Conservation (phyloP, 352 stramenopile species). For the Elongisporangium anandrum region DNA sequence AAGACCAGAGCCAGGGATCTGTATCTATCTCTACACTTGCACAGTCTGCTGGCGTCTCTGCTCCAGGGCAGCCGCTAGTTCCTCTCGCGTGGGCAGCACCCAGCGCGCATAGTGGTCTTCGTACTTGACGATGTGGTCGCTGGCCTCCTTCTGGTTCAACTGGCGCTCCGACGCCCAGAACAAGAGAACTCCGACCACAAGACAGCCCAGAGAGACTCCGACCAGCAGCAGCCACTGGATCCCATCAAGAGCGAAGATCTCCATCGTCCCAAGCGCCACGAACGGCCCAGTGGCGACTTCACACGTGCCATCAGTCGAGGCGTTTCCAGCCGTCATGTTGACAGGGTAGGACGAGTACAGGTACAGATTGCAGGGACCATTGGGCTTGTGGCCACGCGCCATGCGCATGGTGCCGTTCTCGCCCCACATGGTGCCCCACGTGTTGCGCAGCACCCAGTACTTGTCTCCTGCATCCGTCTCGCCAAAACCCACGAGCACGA, state of each 20-base stretch:
- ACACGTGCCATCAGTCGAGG: slow-evolving; percentile 23
- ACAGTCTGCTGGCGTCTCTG: slow-evolving; percentile 12
- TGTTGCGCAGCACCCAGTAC: slow-evolving; percentile 90
- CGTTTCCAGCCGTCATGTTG: slow-evolving; percentile 30
- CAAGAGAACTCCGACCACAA: slow-evolving; percentile 33
- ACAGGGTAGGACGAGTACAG: slow-evolving; percentile 69
- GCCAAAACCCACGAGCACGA: slow-evolving; percentile 84
- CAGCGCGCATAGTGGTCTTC: slow-evolving; percentile 56
- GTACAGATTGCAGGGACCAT: slow-evolving; percentile 75
- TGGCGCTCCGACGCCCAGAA: slow-evolving; percentile 40
- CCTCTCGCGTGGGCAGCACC: slow-evolving; percentile 61
- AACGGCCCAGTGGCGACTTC: slow-evolving; percentile 20
- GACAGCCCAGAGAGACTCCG: slow-evolving; percentile 22
- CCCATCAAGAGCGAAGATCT: slow-evolving; percentile 33
- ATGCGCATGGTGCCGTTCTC: slow-evolving; percentile 83
- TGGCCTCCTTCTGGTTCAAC: slow-evolving; percentile 37
- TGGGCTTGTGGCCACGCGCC: slow-evolving; percentile 25
- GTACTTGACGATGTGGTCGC: slow-evolving; percentile 15
- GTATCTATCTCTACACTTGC: background rate
- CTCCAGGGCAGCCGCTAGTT: slow-evolving; percentile 38
- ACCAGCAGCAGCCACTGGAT: slow-evolving; percentile 40
- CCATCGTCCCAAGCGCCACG: slow-evolving; percentile 26
- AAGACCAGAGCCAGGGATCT: background rate
- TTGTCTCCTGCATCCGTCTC: slow-evolving; percentile 60
- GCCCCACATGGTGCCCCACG: slow-evolving; percentile 88